These are phyloP conservation scores for Sporothrix mexicana DNA, from an alignment of 2,329 filamentous ascomycete species.

Conservation along the genomic window DNA sequence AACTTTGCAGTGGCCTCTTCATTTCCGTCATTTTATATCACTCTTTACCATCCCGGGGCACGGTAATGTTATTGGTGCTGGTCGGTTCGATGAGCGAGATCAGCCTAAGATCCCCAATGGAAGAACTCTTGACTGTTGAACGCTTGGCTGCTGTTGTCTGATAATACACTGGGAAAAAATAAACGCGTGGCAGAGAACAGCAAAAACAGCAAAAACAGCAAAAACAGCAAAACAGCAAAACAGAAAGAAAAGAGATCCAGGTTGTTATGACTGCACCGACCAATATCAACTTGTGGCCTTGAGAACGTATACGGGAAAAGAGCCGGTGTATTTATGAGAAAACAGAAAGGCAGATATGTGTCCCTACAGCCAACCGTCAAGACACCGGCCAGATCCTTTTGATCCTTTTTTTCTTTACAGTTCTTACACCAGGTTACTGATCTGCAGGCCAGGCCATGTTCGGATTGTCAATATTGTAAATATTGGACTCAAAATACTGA, in stretches of 20 bases:
- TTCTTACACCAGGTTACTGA: background rate
- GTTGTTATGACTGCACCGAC: background rate
- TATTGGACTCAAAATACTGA: background rate
- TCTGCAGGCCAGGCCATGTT: no score
- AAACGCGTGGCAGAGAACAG: slow-evolving; percentile 15
- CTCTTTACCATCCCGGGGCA: background rate
- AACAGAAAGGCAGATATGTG: background rate
- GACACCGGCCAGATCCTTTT: background rate
- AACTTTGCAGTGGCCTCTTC: background rate
- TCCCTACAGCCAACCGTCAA: background rate
- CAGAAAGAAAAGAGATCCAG: background rate
- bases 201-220: background rate
- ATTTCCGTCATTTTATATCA: background rate
- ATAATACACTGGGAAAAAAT: background rate
- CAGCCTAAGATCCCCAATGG: slow-evolving; percentile 2
- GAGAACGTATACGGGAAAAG: background rate
- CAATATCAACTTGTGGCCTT: slow-evolving; percentile 2
- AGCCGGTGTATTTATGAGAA: background rate
- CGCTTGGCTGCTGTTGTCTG: no score
- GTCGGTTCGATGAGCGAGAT: background rate
- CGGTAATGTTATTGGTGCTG: background rate
- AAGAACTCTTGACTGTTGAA: background rate
- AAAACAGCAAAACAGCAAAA: background rate
- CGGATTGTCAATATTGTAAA: no score
- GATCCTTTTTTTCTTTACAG: background rate